Evolutionary conservation across 805 yeast genomes (phyloP), one percentile per base, ranked within the genome.

Genomic region (Wickerhamiella alocasiicola): DNA sequence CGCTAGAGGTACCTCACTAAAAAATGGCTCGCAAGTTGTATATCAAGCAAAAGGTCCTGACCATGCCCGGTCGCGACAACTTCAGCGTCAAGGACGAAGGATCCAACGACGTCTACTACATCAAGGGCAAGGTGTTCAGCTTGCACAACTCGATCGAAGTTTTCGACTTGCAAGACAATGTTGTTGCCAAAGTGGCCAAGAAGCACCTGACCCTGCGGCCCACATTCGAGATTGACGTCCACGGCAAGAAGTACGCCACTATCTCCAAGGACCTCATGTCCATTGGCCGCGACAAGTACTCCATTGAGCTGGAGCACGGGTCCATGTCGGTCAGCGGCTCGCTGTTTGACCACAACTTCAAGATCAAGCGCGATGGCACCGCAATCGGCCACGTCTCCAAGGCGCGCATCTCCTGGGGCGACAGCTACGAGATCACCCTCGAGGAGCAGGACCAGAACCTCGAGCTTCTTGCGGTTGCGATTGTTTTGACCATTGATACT

Each of bases 301-400:
- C 23, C 13, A 30, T 37, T 13, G 18, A n/a, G 6, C 35, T 37
- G 3, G 35, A 30, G 15, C 11, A 21, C 29, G 41, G 29, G 12
- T 23, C 41, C 9, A n/a, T 37, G 11, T 29, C 12, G 4, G 41
- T 30, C 12, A 18, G 30, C 9, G 41, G 41, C 24, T 37, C 41
- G 12, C 15, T 37, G 18, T 37, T 37, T 37, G 41, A 37, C 25
- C 41, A 37, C 41, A 37, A 24, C 19, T 37, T 37, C 26, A 37
- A 27, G n/a, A 24, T 37, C 25, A 37, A 37, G 30, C 33, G 31
- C n/a, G 35, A 23, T 17, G 24, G 35, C 5, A 2, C 21, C 16
- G 20, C 41, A 4, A 23, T 37, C 6, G 41, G 35, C 18, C 30
- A 29, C 30, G 41, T 37, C 11, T 11, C 15, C 6, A 37, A 37